phyloP scores from a whole-genome alignment of 768 basidiomycete species.

The Xanthoconium purpureum region DNA sequence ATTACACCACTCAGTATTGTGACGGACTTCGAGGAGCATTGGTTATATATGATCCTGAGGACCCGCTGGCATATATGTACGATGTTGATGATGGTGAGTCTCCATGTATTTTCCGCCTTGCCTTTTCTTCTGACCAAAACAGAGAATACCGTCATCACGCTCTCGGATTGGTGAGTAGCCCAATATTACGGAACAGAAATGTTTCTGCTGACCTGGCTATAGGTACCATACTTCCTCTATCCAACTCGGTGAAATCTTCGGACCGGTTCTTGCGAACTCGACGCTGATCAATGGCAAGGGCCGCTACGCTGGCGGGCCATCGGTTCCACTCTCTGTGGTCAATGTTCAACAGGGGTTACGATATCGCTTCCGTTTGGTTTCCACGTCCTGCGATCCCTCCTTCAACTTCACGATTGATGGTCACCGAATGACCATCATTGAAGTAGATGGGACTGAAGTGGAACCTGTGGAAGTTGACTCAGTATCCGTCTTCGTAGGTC shows the following conservation, averaged over 20 bases:
- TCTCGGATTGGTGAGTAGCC: constrained; percentile 3
- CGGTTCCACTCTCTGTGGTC: not conserved
- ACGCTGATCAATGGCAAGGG: constrained; percentile 2
- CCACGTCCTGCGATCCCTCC: not conserved
- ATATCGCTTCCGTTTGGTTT: constrained; percentile 2
- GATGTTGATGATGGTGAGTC: constrained; percentile 41
- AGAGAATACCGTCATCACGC: constrained; percentile 36
- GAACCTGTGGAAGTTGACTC: constrained; percentile 1
- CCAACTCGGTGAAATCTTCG: not conserved
- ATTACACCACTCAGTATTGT: not conserved
- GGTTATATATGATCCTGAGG: constrained; percentile 14
- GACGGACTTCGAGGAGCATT: constrained; percentile 26
- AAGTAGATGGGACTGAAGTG: not conserved
- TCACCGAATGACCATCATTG: constrained; percentile 6
- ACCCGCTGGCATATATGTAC: constrained; percentile 38
- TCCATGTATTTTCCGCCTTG: not conserved
- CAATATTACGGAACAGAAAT: not conserved
- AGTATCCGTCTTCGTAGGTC: not conserved
- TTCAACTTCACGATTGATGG: constrained; percentile 6
- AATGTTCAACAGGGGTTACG: not conserved
- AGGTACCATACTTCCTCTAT: not conserved
- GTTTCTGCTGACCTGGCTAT: not conserved
- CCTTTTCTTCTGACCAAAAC: not conserved
- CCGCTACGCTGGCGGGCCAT: not conserved
- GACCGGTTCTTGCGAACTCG: not conserved